Conservation (phyloP, 2,329 filamentous ascomycete species). For the Ascomycota sp. region DNA sequence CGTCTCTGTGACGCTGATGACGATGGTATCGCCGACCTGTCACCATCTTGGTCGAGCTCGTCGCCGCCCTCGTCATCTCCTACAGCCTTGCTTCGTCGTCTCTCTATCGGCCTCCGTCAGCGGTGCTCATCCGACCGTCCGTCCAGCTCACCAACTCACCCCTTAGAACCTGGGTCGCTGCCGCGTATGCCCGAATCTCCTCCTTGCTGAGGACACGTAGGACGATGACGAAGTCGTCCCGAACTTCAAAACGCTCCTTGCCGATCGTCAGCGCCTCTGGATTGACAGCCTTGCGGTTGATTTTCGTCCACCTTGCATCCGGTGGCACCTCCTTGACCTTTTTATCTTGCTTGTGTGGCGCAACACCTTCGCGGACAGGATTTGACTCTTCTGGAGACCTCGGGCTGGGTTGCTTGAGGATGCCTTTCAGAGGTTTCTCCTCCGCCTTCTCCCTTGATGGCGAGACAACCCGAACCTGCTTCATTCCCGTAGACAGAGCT, state of each 20-base stretch:
- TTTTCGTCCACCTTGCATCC: conserved; percentile 82
- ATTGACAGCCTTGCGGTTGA: conserved; percentile 73
- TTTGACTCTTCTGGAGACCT: conserved; percentile 77
- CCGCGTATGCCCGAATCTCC: conserved; percentile 74
- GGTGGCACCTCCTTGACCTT: conserved; percentile 49
- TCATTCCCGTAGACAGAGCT: conserved; percentile 16
- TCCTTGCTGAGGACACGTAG: conserved; percentile 70
- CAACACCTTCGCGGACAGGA: conserved; percentile 72
- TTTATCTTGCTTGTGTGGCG: conserved; percentile 76
- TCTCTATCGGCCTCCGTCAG: conserved; percentile 5
- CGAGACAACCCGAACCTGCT: conserved; percentile 47
- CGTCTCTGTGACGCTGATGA: conserved; percentile 14
- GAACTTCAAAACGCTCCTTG: conserved; percentile 81
- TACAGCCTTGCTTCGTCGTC: conserved; percentile 13
- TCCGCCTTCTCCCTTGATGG: conserved; percentile 45
- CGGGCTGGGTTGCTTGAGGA: conserved; percentile 61
- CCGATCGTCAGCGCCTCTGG: conserved; percentile 68
- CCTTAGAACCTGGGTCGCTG: conserved; percentile 62
- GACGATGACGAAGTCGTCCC: conserved; percentile 87
- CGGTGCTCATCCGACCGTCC: not conserved
- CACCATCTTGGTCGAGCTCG: too few relatives aligned
- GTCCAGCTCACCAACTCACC: conserved; percentile 25
- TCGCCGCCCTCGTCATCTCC: conserved; percentile 9
- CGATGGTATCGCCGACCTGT: conserved; percentile 11
- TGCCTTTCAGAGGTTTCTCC: conserved; percentile 56